phyloP scores from a whole-genome alignment of 2,329 filamentous ascomycete species.

The Emmonsia crescens region DNA sequence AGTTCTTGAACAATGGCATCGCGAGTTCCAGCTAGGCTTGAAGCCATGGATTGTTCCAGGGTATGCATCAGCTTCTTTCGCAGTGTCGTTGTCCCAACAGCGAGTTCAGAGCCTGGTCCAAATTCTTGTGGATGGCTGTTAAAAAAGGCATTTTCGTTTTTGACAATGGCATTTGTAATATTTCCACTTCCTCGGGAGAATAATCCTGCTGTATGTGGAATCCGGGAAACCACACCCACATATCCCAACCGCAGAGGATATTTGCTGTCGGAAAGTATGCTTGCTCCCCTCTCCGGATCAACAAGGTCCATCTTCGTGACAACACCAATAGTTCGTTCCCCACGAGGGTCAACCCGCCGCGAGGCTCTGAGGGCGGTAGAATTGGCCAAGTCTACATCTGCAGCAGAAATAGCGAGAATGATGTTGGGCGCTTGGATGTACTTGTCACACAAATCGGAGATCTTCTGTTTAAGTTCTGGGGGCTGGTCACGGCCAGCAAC shows the following conservation, averaged over 20 bases:
- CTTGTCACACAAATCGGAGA: conserved; percentile 91
- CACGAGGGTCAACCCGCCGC: conserved; percentile 80
- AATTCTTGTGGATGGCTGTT: conserved; percentile 72
- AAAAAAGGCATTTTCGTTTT: conserved; percentile 84
- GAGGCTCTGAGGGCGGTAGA: conserved; percentile 86
- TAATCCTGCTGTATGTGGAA: conserved; percentile 56
- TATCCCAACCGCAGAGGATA: conserved; percentile 94
- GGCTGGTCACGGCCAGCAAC: conserved; percentile 88
- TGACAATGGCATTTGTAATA: conserved; percentile 67
- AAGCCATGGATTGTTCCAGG: conserved; percentile 92
- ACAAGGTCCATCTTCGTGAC: conserved; percentile 99
- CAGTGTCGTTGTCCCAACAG: conserved; percentile 72
- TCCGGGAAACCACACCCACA: conserved; percentile 83
- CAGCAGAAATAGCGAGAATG: conserved; percentile 92
- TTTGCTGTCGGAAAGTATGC: conserved; percentile 76
- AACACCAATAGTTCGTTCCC: conserved; percentile 95
- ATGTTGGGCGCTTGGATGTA: conserved; percentile 96
- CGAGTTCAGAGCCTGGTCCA: conserved; percentile 59
- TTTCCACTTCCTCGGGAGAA: conserved; percentile 77
- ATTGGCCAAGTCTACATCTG: conserved; percentile 93
- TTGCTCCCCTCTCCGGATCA: conserved; percentile 64
- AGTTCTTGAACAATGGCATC: conserved; percentile 91
- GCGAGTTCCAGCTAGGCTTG: conserved; percentile 76
- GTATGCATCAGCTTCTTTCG: conserved; percentile 96
- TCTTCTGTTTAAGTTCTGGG: conserved; percentile 84